These are phyloP conservation scores for Chaetomiaceae sp. DNA, from an alignment of 2,329 filamentous ascomycete species.

Conservation along the genomic window DNA sequence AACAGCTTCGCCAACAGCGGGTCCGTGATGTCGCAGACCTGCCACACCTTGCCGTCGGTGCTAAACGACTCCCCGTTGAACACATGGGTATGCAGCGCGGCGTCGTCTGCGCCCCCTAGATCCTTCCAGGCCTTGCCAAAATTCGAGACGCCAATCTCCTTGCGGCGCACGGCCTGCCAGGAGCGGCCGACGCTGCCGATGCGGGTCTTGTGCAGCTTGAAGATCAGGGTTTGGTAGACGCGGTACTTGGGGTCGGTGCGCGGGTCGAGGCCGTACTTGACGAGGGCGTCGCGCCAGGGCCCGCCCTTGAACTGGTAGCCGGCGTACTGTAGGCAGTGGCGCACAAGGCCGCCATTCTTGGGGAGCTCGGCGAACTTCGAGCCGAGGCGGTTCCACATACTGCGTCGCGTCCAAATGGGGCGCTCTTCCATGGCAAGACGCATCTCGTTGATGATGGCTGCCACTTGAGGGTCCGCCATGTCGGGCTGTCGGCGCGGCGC, in stretches of 20 bases:
- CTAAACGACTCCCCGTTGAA: constrained; percentile 76
- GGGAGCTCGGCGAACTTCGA: constrained; percentile 28
- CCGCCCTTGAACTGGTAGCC: constrained; percentile 92
- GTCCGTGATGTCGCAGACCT: constrained; percentile 87
- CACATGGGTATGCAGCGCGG: constrained; percentile 54
- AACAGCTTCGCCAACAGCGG: constrained; percentile 65
- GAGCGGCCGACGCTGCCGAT: constrained; percentile 42
- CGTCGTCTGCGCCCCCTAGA: constrained; percentile 20
- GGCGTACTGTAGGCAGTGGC: constrained; percentile 74
- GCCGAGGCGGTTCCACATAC: constrained; percentile 67
- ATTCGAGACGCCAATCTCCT: constrained; percentile 26
- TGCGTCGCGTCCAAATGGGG: constrained; percentile 82
- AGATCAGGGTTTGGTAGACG: constrained; percentile 83
- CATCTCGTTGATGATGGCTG: constrained; percentile 60
- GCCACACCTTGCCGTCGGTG: constrained; percentile 85
- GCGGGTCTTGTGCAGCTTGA: constrained; percentile 61
- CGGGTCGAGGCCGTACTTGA: constrained; percentile 83
- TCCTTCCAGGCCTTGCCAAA: constrained; percentile 29
- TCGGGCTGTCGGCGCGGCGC: constrained; percentile 59
- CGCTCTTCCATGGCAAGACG: constrained; percentile 63
- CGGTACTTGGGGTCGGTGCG: constrained; percentile 70
- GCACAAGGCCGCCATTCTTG: constrained; percentile 55
- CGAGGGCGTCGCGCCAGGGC: constrained; percentile 83
- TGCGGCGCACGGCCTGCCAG: constrained; percentile 45
- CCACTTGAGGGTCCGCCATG: constrained; percentile 56